Base-by-base conservation (phyloP, 371 early-diverging fungal genomes). In the Aphelidium insulamus region DNA sequence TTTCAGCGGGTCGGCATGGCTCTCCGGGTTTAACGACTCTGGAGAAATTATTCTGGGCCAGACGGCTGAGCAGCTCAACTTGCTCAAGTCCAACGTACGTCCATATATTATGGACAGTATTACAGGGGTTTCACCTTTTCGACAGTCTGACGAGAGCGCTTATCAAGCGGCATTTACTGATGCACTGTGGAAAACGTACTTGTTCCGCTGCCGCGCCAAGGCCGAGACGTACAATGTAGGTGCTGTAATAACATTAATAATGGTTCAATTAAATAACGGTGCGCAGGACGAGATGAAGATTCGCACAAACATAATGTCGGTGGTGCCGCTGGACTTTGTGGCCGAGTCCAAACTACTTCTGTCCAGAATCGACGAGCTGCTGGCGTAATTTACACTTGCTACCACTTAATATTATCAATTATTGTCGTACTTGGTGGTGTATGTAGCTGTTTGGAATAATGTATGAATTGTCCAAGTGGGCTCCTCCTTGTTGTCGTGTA, bases 21-120 rank as follows among this genome's bases (percentile, higher is more conserved):
- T 85, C 16, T 65, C 69, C 37, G 61, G 65, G 8, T 97, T 97
- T 50, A 79, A 90, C 51, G 92, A 91, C 1, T 31, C 55, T 0
- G 95, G 71, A 30, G 40, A 46, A 26, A 12, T 36, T 23, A 37
- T 97, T 23, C 38, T 94, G 2, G 79, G 81, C 3, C 52, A 41
- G 19, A 40, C 56, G 22, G 94, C 94, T 3, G 59, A 57, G 30
- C 79, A 80, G 6, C 37, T 85, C 40, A 48, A 51, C 26, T 33
- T 44, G 21, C 41, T 77, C 18, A 62, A 50, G 48, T 55, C n/a
- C n/a, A n/a, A n/a, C n/a, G n/a, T n/a, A n/a, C n/a, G n/a, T n/a
- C n/a, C n/a, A n/a, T n/a, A n/a, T n/a, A n/a, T n/a, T n/a, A n/a
- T n/a, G n/a, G n/a, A n/a, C n/a, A n/a, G n/a, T n/a, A n/a, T n/a